phyloP scores from a whole-genome alignment of 1,284 basidiomycete species.

The Lentinus polychrous region DNA sequence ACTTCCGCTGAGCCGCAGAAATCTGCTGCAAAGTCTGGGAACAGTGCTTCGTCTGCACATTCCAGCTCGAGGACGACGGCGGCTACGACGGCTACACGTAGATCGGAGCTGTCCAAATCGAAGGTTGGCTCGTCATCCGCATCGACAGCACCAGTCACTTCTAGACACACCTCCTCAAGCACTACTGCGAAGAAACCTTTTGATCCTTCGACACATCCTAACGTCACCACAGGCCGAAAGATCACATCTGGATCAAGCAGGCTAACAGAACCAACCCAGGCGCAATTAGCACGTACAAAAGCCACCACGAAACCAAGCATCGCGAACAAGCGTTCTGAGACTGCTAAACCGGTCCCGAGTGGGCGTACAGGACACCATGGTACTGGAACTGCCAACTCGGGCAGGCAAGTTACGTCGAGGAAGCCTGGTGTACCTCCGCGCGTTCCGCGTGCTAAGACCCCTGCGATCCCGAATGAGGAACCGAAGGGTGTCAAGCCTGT shows the following conservation, averaged over 20 bases:
- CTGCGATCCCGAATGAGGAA: neutral
- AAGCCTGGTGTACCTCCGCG: neutral
- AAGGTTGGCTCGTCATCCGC: neutral
- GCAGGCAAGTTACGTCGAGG: neutral
- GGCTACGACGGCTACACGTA: neutral
- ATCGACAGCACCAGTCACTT: neutral
- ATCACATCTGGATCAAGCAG: neutral
- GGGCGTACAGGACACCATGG: neutral
- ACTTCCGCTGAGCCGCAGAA: neutral
- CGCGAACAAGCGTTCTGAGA: neutral
- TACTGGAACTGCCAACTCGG: neutral
- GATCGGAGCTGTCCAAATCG: neutral
- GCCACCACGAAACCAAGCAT: neutral
- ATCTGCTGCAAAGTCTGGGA: too few species aligned
- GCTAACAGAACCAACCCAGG: constrained; percentile 6
- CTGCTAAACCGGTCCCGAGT: neutral
- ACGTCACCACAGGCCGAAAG: neutral
- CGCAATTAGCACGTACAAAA: constrained; percentile 3
- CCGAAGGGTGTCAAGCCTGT: neutral
- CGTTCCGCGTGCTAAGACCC: neutral
- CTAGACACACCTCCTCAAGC: neutral
- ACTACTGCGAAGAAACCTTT: neutral
- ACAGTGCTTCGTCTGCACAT: neutral
- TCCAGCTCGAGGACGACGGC: neutral
- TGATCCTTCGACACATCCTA: neutral